These are phyloP conservation scores for Podaxis rugospora DNA, from an alignment of 768 basidiomycete species.

Conservation along the genomic window DNA sequence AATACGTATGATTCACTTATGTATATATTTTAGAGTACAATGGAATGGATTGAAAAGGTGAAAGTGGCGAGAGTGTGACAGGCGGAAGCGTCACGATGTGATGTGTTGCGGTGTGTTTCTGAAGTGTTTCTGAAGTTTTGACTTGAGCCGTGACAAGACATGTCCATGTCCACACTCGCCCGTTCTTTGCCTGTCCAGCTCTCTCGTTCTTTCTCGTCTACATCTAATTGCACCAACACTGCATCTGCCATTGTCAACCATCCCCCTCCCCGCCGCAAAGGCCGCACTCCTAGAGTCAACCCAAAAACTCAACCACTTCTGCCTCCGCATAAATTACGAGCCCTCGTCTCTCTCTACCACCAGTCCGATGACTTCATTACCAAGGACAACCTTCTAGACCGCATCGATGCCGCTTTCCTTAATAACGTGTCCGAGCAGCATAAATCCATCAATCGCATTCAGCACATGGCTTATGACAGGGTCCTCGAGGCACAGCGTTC, in stretches of 20 bases:
- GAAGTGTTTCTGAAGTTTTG: too few species aligned
- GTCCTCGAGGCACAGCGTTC: conserved; percentile 20
- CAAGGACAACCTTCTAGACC: conserved; percentile 55
- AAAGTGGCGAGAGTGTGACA: too few species aligned
- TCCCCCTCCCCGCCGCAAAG: conserved; percentile 3
- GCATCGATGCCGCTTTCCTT: conserved; percentile 64
- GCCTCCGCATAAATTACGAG: conserved; percentile 58
- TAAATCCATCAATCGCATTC: conserved; percentile 6
- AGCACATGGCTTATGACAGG: conserved; percentile 15
- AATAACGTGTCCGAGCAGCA: conserved; percentile 8
- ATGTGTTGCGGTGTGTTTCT: too few species aligned
- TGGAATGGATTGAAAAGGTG: background rate
- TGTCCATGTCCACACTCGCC: background rate
- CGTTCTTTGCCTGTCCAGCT: background rate
- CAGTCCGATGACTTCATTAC: conserved; percentile 70
- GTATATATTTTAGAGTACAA: background rate
- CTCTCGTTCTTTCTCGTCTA: background rate
- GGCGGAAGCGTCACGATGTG: too few species aligned
- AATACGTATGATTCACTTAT: background rate
- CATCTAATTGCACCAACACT: background rate
- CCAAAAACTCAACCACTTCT: conserved; percentile 30
- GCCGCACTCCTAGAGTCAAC: conserved; percentile 14
- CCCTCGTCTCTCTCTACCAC: conserved; percentile 76
- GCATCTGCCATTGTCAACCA: background rate
- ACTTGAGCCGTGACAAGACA: background rate